Evolutionary conservation across 2,329 filamentous ascomycete genomes (phyloP).

Genomic region (Colletotrichum sublineola): DNA sequence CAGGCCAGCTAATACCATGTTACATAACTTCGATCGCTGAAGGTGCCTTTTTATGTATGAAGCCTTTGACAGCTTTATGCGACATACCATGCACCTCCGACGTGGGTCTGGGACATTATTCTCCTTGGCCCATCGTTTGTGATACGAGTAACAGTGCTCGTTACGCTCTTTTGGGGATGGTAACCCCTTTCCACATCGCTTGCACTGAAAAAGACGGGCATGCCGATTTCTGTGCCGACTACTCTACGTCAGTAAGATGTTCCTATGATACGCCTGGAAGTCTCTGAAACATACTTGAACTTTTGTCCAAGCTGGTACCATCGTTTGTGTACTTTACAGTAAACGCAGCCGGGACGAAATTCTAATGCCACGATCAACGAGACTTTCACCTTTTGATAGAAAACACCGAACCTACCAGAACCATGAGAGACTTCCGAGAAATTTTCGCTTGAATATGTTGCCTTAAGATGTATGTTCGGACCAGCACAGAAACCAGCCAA

Average conservation of each 20-base stretch:
- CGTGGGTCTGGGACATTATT: neutral
- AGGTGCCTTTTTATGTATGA: slow-evolving; percentile 6
- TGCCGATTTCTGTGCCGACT: slow-evolving; percentile 6
- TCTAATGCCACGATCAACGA: neutral
- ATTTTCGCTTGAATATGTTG: no score
- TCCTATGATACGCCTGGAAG: accelerated
- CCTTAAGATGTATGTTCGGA: neutral
- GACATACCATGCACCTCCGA: neutral
- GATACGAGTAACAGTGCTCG: neutral
- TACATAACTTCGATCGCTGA: neutral
- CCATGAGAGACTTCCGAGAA: accelerated
- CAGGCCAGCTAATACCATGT: neutral
- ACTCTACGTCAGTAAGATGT: neutral
- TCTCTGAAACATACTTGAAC: neutral
- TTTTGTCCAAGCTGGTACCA: neutral
- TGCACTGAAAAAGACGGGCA: neutral
- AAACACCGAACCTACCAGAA: neutral
- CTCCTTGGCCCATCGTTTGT: neutral
- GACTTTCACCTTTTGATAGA: accelerated
- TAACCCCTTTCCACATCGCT: neutral
- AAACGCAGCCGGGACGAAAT: neutral
- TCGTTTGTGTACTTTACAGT: neutral
- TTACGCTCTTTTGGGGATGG: neutral
- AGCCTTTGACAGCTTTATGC: neutral
- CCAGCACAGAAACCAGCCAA: slow-evolving; percentile 15